Evolutionary conservation across 305 asterid species (phyloP), one percentile per base, ranked within the genome.

Genomic region (Nicotiana rustica): DNA sequence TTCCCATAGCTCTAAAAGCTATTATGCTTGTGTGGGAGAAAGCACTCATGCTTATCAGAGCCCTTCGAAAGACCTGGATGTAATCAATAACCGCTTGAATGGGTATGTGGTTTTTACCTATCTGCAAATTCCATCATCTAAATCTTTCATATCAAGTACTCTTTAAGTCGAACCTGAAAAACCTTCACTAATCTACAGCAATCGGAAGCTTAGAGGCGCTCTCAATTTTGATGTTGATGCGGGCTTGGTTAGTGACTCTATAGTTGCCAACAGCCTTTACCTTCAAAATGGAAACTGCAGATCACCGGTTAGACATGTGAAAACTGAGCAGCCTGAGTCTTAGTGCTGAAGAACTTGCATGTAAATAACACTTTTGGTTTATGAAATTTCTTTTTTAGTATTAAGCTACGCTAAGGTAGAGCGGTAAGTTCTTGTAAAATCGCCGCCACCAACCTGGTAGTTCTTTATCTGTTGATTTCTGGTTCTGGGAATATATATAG

Each of bases 21-120:
- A 91, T 80, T 95, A 95, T 36, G 98, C 99, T 5, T 94, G 98
- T 82, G 98, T 94, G 76, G 99, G 99, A 79, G 98, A 97, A 86
- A 97, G 99, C 85, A 95, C 99, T 9, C 99, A 91, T 79, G 98
- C 99, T 38, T 97, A 92, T 85, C 99, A 95, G 90, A 95, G 98
- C 93, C 99, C 99, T 71, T 97, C 99, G 35, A 97, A 97, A 88
- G 99, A 97, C 86, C 87, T 97, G 75, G 92, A 92, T 0, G 96
- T 92, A 85, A 97, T 97, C 85, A 97, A 95, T 79, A 91, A 95
- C 85, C 97, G 95, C 64, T 83, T 97, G 90, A 97, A 95, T 21
- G 95, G 98, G 98, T 95, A 90, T 10, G 82, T 77, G 80, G 31
- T 47, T 73, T 75, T 25, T 49, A 73, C 79, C 14, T 25, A 49